Conservation (phyloP, 495 filamentous ascomycete species). For the Penicillium ucsense region DNA sequence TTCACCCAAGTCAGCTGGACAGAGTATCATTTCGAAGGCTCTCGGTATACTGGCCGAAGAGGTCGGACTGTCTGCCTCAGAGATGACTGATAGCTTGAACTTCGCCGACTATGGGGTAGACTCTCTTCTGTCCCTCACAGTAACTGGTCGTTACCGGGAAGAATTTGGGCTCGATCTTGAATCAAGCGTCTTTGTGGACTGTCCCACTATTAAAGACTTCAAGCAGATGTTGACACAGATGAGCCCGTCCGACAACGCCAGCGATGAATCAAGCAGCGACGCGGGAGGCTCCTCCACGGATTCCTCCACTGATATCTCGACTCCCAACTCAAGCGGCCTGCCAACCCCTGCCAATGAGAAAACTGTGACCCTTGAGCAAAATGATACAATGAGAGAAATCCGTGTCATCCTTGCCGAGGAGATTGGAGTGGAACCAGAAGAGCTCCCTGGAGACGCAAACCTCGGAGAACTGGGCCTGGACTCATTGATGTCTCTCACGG, state of each 20-base stretch:
- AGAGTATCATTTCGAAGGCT: constrained; percentile 28
- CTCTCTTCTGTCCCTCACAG: constrained; percentile 41
- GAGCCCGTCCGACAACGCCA: constrained; percentile 22
- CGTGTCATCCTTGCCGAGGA: constrained; percentile 55
- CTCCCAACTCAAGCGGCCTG: constrained; percentile 25
- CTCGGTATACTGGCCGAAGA: constrained; percentile 59
- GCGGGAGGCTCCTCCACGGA: constrained; percentile 23
- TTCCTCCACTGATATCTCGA: constrained; percentile 24
- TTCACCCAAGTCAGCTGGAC: constrained; percentile 18
- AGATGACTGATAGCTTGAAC: constrained; percentile 44
- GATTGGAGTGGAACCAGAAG: constrained; percentile 55
- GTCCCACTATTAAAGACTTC: constrained; percentile 49
- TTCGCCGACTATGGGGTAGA: constrained; percentile 46
- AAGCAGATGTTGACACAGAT: constrained; percentile 44
- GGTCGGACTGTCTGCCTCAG: constrained; percentile 50
- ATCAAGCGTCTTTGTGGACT: constrained; percentile 50
- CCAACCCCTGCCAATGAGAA: constrained; percentile 27
- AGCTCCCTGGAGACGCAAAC: constrained; percentile 40
- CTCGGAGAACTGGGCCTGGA: constrained; percentile 43
- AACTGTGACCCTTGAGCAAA: constrained; percentile 30
- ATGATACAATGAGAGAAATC: constrained; percentile 36
- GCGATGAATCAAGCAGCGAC: constrained; percentile 26
- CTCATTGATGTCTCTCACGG: constrained; percentile 42
- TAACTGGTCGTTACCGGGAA: constrained; percentile 39
- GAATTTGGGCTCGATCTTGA: constrained; percentile 41